Conservation (phyloP, 2,329 filamentous ascomycete species). For the Penicillium sp. region DNA sequence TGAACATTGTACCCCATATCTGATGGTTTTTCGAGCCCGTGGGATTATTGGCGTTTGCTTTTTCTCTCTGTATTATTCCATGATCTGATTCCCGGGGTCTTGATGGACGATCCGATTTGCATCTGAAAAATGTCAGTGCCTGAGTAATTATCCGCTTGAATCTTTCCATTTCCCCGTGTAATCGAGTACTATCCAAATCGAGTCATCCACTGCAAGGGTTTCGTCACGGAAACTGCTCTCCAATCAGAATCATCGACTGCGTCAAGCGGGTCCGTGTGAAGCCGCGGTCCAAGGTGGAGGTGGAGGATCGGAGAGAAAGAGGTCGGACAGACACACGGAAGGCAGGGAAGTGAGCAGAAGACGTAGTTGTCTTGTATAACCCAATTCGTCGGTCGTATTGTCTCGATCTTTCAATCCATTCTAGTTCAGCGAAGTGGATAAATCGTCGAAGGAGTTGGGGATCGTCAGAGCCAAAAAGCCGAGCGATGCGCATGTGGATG, state of each 20-base stretch:
- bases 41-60: slow-evolving; percentile 4
- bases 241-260: neutral
- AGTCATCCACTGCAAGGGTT: too few relatives aligned
- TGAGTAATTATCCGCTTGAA: too few relatives aligned
- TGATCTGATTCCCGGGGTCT: too few relatives aligned
- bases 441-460: neutral
- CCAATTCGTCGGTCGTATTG: too few relatives aligned
- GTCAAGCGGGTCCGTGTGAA: slow-evolving; percentile 13
- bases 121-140: too few relatives aligned
- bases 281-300: slow-evolving; percentile 9
- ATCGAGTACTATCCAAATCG: too few relatives aligned
- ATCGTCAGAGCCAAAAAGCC: slow-evolving; percentile 9
- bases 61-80: neutral
- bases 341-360: too few relatives aligned
- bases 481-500: slow-evolving; percentile 14
- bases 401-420: too few relatives aligned
- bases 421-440: neutral
- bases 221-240: neutral
- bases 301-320: neutral
- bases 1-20: slow-evolving; percentile 15
- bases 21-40: slow-evolving; percentile 11
- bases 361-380: too few relatives aligned
- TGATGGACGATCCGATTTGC: too few relatives aligned
- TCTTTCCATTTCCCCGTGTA: too few relatives aligned
- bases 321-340: too few relatives aligned